phyloP scores from a whole-genome alignment of 805 yeast species.

The Citeromyces matritensis region DNA sequence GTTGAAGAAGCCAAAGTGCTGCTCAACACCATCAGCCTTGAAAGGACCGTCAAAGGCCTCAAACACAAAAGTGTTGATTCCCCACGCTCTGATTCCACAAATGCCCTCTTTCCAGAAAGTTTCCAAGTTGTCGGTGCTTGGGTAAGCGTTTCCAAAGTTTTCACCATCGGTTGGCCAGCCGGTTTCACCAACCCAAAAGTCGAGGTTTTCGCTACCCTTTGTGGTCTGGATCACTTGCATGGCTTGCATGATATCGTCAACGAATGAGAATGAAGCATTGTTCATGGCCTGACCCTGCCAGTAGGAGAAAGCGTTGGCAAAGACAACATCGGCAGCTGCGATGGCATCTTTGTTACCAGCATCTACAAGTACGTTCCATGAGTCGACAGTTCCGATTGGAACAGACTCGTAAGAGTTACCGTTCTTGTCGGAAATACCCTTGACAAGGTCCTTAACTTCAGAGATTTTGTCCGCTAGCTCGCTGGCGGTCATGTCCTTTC shows the following conservation, averaged over 20 bases:
- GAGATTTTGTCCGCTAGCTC: constrained; percentile 56
- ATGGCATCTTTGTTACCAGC: constrained; percentile 60
- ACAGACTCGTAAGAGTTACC: constrained; percentile 62
- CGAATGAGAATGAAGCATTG: constrained; percentile 82
- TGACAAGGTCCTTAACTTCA: constrained; percentile 43
- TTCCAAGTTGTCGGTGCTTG: constrained; percentile 61
- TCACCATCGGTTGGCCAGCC: constrained; percentile 94
- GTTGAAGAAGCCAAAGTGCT: constrained; percentile 89
- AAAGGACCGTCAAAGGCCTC: constrained; percentile 95
- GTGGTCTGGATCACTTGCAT: constrained; percentile 72
- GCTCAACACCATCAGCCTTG: constrained; percentile 95
- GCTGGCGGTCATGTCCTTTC: constrained; percentile 68
- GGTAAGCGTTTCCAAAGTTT: constrained; percentile 47
- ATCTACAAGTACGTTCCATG: constrained; percentile 87
- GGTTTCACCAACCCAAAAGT: constrained; percentile 94
- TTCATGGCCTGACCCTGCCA: constrained; percentile 92
- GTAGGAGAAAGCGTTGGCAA: constrained; percentile 94
- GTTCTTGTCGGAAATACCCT: constrained; percentile 55
- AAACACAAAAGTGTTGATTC: constrained; percentile 80
- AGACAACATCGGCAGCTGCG: constrained; percentile 69
- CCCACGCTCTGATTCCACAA: constrained; percentile 94
- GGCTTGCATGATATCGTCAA: constrained; percentile 97
- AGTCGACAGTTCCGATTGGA: constrained; percentile 89
- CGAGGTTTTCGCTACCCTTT: constrained; percentile 77
- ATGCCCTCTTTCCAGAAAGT: constrained; percentile 77